Base-by-base conservation (phyloP, 1,284 basidiomycete genomes). In the Vanrija sp. region DNA sequence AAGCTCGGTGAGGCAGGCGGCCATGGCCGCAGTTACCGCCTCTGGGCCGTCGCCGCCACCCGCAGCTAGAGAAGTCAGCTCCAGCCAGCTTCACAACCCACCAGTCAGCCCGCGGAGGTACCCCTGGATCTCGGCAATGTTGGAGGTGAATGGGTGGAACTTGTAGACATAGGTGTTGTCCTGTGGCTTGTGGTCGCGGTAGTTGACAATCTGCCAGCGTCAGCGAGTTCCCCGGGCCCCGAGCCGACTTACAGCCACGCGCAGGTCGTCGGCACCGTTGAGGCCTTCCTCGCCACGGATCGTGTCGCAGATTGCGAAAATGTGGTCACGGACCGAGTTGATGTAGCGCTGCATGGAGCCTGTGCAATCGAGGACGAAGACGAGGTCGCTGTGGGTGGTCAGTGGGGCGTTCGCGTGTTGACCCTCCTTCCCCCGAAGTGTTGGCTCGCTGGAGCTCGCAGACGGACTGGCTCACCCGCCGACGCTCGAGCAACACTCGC, bases 1-100 rank as follows among this genome's bases (percentile, higher is more conserved):
- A 83, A 97, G 87, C 10, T 77, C 75, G 52, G 84, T 83, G 62
- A 93, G 71, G 15, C 86, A 86, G 62, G 94, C 92, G 8, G 85
- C 85, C 75, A 99, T 79, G 12, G 88, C 95, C 4, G 95, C 93
- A 0, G 96, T 99, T 54, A 97, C 89, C 4, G 94, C 96, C 72
- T 99, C 96, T 0, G 96, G 96, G 0, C 96, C 95, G 79, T 99
- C 95, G 12, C 95, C 95, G 24, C 96, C 93, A 15, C 95, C 95
- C 6, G 88, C 89, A 15, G 96, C 96, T 95, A 92, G 9, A 19
- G 6, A 41, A 3, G 14, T 41, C 31, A 31, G 31, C 31, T 31
- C 12, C 12, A 2, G 31, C 15, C 31, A 14, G 31, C 31, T 9
- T 8, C 14, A 25, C 3, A 49, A 47, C 72, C 58, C 45, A 75